Conservation (phyloP, 202 grass and related monocot species). For the Sporobolus alterniflorus region DNA sequence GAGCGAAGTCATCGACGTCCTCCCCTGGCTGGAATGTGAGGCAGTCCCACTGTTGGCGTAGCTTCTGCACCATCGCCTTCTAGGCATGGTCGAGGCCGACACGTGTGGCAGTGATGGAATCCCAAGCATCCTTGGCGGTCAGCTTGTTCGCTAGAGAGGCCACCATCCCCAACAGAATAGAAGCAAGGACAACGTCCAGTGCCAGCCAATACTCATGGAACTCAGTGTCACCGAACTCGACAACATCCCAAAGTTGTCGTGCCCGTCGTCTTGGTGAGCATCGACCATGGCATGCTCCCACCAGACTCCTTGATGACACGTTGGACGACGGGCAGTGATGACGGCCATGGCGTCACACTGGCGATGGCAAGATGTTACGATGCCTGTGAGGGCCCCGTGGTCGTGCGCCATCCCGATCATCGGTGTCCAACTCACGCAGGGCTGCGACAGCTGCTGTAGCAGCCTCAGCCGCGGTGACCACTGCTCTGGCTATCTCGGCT, state of each 20-base stretch:
- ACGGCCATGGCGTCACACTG: not conserved
- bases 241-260: no score
- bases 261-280: not conserved
- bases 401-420: not conserved
- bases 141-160: not conserved
- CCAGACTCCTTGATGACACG: not conserved
- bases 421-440: not conserved
- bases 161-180: not conserved
- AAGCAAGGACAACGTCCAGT: not conserved
- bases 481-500: not conserved
- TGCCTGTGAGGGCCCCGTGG: not conserved
- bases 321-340: not conserved
- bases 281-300: not conserved
- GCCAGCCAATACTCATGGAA: not conserved
- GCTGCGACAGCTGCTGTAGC: not conserved
- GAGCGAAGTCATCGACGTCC: not conserved
- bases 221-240: not conserved
- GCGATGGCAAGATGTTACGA: conserved; percentile 17
- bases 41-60: not conserved
- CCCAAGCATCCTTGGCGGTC: not conserved
- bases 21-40: not conserved
- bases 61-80: not conserved
- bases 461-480: not conserved
- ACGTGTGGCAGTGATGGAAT: not conserved
- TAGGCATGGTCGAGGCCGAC: not conserved